A percentile compares a stretch with the other conserved stretches of the same genome.
Conservation (phyloP, 768 basidiomycete genomes). For the Butyriboletus loyo region DNA sequence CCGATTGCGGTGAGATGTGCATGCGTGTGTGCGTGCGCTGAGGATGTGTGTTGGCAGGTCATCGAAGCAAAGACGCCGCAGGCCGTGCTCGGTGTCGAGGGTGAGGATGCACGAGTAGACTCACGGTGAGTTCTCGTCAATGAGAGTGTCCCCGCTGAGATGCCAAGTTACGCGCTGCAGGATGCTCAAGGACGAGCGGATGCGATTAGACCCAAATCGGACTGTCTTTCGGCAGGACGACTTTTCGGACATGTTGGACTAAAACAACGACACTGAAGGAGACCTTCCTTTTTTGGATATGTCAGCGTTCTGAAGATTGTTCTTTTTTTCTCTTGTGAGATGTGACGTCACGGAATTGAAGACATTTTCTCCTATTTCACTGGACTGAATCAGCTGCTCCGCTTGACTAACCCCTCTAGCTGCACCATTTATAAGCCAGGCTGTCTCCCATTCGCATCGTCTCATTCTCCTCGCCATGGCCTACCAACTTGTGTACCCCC, state of each 20-base stretch:
- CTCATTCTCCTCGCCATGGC: slow-evolving; percentile 19
- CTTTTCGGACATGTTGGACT: slow-evolving; percentile 44
- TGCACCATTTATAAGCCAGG: slow-evolving; percentile 8
- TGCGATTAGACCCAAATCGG: slow-evolving; percentile 48
- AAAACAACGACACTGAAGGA: neutral
- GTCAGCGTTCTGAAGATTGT: slow-evolving; percentile 2
- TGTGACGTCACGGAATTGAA: slow-evolving; percentile 22
- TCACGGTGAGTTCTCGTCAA: slow-evolving; percentile 55
- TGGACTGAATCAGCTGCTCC: slow-evolving; percentile 12
- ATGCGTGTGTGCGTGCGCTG: neutral
- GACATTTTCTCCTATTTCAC: slow-evolving; percentile 15
- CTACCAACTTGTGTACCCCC: neutral
- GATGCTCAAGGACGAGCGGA: slow-evolving; percentile 87
- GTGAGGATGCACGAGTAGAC: slow-evolving; percentile 88
- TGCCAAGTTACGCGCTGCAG: slow-evolving; percentile 34
- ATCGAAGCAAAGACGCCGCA: slow-evolving; percentile 90
- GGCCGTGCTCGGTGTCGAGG: slow-evolving; percentile 81
- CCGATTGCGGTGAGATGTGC: neutral
- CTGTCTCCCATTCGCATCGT: fast-evolving
- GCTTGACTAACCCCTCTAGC: slow-evolving; percentile 11
- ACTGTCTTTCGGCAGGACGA: slow-evolving; percentile 54
- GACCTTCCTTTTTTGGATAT: slow-evolving; percentile 14
- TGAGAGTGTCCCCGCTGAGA: neutral
- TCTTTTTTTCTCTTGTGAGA: neutral
- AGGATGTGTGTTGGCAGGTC: slow-evolving; percentile 50